These are phyloP conservation scores for Rhynchosporium secalis DNA, from an alignment of 2,329 filamentous ascomycete genomes.

Conservation along the genomic window DNA sequence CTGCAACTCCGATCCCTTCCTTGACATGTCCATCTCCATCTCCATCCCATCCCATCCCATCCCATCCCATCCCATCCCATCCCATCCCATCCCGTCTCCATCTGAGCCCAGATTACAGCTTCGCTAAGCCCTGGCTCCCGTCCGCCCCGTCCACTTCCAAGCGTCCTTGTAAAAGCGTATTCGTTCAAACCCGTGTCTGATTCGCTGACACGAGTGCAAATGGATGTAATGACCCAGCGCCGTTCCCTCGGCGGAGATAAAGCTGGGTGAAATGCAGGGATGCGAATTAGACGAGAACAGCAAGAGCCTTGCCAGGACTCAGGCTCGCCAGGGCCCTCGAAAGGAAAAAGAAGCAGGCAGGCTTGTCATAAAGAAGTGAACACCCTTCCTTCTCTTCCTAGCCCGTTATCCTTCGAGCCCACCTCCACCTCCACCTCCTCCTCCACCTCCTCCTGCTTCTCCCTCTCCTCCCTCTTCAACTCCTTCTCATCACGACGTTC, in stretches of 20 bases:
- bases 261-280: neutral
- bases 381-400: neutral
- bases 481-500: neutral
- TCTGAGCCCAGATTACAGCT: neutral
- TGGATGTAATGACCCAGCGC: too few species aligned
- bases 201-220: neutral
- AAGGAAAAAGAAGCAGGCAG: neutral
- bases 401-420: neutral
- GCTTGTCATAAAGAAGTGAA: neutral
- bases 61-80: neutral
- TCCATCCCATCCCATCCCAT: neutral
- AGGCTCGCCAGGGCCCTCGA: neutral
- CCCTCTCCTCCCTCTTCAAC: neutral
- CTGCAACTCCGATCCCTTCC: neutral
- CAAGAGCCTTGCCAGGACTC: neutral
- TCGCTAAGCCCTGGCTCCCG: slow-evolving; percentile 9
- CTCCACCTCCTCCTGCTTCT: neutral
- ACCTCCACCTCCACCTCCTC: neutral
- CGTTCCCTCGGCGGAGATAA: too few species aligned
- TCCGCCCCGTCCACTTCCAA: neutral
- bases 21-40: neutral
- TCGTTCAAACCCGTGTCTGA: neutral
- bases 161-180: neutral
- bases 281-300: slow-evolving; percentile 1
- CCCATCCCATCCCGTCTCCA: neutral